Conservation (phyloP, 148 eudicot genomes). For the Amaranthus palmeri region DNA sequence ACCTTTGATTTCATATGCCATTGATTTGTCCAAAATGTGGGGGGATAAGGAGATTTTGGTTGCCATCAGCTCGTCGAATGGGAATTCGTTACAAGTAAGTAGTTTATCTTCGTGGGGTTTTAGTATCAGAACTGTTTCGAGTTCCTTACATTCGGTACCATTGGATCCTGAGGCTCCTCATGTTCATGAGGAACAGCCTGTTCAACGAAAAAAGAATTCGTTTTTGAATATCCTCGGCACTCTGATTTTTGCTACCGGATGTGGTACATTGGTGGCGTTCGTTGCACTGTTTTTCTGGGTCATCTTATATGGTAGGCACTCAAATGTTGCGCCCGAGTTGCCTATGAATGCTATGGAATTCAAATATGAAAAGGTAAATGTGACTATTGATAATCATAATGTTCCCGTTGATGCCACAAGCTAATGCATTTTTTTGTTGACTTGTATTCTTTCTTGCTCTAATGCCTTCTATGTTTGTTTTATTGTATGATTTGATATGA, state of each 20-base stretch:
- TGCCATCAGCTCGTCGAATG: conserved; percentile 55
- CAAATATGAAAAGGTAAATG: conserved; percentile 57
- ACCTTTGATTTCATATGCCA: conserved; percentile 42
- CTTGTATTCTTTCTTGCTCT: not conserved
- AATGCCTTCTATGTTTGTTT: conserved; percentile 8
- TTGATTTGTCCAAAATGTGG: conserved; percentile 60
- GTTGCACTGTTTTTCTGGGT: conserved; percentile 41
- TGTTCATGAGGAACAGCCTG: conserved; percentile 9
- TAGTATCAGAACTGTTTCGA: conserved; percentile 39
- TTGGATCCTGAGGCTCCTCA: conserved; percentile 13
- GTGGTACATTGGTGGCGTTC: conserved; percentile 56
- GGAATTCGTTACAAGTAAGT: conserved; percentile 33
- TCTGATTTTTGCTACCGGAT: conserved; percentile 48
- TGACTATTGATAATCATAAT: conserved; percentile 36
- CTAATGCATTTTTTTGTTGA: conserved; percentile 6
- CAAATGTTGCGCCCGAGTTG: conserved; percentile 29
- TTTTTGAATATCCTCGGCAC: conserved; percentile 44
- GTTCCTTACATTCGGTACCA: conserved; percentile 59
- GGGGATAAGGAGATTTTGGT: conserved; percentile 46
- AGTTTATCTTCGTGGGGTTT: conserved; percentile 59
- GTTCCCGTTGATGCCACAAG: conserved; percentile 30
- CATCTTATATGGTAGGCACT: conserved; percentile 27
- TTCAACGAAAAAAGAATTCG: conserved; percentile 25
- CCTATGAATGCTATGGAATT: conserved; percentile 29
- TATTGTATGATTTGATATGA: conserved; percentile 23